Evolutionary conservation across 495 filamentous ascomycete genomes (phyloP), one percentile per base, ranked within the genome.

Genomic region (Xylaria grammica): DNA sequence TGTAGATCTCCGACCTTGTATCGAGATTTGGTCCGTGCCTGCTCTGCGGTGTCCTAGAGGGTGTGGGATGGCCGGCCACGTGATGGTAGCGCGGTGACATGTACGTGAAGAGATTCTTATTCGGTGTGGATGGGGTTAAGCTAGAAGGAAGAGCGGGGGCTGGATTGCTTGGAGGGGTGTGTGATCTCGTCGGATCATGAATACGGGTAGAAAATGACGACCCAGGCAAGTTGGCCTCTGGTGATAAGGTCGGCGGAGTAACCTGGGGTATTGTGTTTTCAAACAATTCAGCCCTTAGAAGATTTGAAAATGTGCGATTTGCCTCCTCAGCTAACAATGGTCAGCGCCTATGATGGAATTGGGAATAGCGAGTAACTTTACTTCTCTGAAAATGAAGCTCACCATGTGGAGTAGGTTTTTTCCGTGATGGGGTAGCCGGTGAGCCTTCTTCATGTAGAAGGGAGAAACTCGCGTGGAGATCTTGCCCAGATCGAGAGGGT

Each of bases 21-120:
- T 99, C 91, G 22, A 97, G 77, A 71, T 96, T 96, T 5, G 89
- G 87, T 9, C 88, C 91, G 78, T 94, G 89, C 34, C 91, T 84
- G 67, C 90, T 94, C 69, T 93, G 89, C 9, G 95, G 94, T 0
- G 95, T 98, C 76, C 92, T 89, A 15, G 90, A 91, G 19, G 93
- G 93, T 3, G 93, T 96, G 0, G 89, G 90, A 51, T 93, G 90
- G 6, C 86, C 87, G 27, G 87, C 89, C 57, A 87, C 83, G 67
- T 84, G 76, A 67, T 86, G 84, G 68, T 90, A 85, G 20, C 91
- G 86, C 11, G 92, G 91, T 13, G 92, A 93, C 69, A 91, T 89
- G 68, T 96, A 99, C 53, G 90, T 91, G 76, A 99, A 97, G 38
- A 99, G 86, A 71, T 97, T 98, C 79, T 97, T 98, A 74, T 96